Percentiles rank a stretch among this genome's conserved stretches.
phyloP scores from a whole-genome alignment of 192 early-diverging fungal species.

The Coemansia sp. region DNA sequence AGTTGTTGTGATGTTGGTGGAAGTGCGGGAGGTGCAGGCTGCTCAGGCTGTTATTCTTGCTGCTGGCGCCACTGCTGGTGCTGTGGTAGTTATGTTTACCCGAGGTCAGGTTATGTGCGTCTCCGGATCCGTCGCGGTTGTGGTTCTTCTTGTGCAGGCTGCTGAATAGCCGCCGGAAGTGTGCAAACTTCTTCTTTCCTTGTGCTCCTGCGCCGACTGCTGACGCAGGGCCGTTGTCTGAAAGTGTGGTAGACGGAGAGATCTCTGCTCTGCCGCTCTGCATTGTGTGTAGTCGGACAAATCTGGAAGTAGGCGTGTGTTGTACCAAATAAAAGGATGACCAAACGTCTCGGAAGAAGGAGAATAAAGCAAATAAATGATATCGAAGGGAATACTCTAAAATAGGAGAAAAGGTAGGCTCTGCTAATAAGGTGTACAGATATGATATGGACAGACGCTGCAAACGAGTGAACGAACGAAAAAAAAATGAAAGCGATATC shows the following conservation, averaged over 20 bases:
- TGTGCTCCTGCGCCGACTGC: slow-evolving; percentile 22
- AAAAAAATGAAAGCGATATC: too few species aligned
- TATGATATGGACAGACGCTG: too few species aligned
- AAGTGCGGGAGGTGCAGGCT: slow-evolving; percentile 12
- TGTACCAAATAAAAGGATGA: too few species aligned
- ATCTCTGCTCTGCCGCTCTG: slow-evolving; percentile 40
- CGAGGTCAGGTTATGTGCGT: slow-evolving; percentile 10
- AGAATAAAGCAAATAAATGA: too few species aligned
- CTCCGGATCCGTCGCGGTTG: slow-evolving; percentile 22
- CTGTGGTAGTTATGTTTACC: slow-evolving; percentile 16
- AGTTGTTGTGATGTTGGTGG: slow-evolving; percentile 3
- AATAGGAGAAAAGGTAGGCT: too few species aligned
- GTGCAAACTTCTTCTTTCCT: slow-evolving; percentile 55
- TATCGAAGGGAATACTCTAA: too few species aligned
- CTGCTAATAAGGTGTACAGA: too few species aligned
- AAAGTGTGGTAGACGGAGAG: slow-evolving; percentile 45
- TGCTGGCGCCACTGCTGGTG: not conserved
- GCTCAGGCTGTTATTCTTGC: not conserved
- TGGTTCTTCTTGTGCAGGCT: slow-evolving; percentile 48
- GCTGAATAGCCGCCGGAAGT: slow-evolving; percentile 53
- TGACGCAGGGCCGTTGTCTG: slow-evolving; percentile 24
- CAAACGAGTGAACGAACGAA: too few species aligned
- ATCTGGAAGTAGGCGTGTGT: too few species aligned
- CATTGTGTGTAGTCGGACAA: slow-evolving; percentile 25
- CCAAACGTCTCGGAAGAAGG: too few species aligned